Evolutionary conservation across 2,329 filamentous ascomycete genomes (phyloP).

Genomic region (Trichoderma gracile): DNA sequence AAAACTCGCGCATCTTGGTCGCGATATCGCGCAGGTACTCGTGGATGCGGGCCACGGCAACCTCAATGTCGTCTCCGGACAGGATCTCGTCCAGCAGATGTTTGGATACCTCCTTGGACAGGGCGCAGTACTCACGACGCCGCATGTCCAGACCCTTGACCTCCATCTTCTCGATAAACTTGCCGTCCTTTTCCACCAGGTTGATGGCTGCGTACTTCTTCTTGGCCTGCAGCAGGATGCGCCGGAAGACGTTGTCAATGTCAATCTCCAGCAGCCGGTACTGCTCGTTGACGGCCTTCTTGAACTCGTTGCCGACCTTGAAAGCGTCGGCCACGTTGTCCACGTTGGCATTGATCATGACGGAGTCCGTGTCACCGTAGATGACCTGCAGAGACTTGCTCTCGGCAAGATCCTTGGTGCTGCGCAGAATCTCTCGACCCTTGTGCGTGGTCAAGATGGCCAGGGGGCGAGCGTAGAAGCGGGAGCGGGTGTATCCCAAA

Average conservation of each 20-base stretch:
- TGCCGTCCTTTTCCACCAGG: slow-evolving; percentile 83
- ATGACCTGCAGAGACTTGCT: slow-evolving; percentile 90
- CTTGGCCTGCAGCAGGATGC: slow-evolving; percentile 92
- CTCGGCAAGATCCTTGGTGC: slow-evolving; percentile 94
- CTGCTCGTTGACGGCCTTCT: slow-evolving; percentile 88
- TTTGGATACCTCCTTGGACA: slow-evolving; percentile 93
- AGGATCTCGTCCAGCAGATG: slow-evolving; percentile 91
- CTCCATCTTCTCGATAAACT: slow-evolving; percentile 91
- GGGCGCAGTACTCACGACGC: slow-evolving; percentile 90
- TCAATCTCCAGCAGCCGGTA: slow-evolving; percentile 95
- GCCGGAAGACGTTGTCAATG: slow-evolving; percentile 94
- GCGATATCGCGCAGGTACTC: slow-evolving; percentile 87
- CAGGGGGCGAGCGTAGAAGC: slow-evolving; percentile 93
- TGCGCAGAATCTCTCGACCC: slow-evolving; percentile 93
- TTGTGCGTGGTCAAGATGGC: slow-evolving; percentile 97
- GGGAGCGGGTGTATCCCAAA: slow-evolving; percentile 92
- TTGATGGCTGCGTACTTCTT: slow-evolving; percentile 99
- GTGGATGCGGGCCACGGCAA: slow-evolving; percentile 85
- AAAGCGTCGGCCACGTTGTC: slow-evolving; percentile 89
- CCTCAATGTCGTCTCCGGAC: slow-evolving; percentile 87
- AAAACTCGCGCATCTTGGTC: slow-evolving; percentile 78
- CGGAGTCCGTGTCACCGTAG: slow-evolving; percentile 97
- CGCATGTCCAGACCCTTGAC: slow-evolving; percentile 99
- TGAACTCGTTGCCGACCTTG: slow-evolving; percentile 92
- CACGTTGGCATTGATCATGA: slow-evolving; percentile 99